Base-by-base conservation (phyloP, 805 yeast genomes). In the Clavispora vitiphila region DNA sequence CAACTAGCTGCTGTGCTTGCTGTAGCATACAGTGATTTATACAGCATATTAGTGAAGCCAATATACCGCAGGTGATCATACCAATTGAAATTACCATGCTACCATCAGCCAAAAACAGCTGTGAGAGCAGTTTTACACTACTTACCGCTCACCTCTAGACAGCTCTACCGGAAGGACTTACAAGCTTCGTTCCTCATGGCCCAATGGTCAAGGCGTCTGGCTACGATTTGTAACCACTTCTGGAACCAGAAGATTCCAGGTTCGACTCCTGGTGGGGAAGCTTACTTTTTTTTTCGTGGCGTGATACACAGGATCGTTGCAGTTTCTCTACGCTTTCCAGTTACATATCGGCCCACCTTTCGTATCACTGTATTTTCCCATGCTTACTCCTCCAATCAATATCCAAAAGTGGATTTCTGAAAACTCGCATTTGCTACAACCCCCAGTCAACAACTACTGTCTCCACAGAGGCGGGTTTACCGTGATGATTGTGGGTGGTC, bases 401-500 rank as follows among this genome's bases (percentile, higher is more conserved):
- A 74, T 90, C 51, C 76, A 78, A 22, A 77, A 78, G 52, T 90
- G 97, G 96, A 74, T 90, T 14, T 69, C 71, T 30, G 95, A 86
- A 54, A 86, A 90, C 61, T 69, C 72, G 18, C 79, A 85, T 49
- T 71, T 86, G 11, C 72, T 90, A 29, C 81, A 86, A 60, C 97
- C 97, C 1, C 97, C 97, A 1, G 96, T 90, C 25, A 88, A 88
- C 62, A 90, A 90, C 58, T 90, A 66, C 65, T 88, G 96, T 56
- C 76, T 90, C 22, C 96, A 90, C 62, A 72, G 89, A 37, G 96
- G 95, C 5, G 96, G 96, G 0, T 86, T 85, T 60, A 89, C 96
- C 0, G 88, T 89, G 27, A 90, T 90, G 96, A 81, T 89, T 39
- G 95, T 90, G 1, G 97, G 97, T 12, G 97, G 97, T 0, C 97